Evolutionary conservation across 805 yeast species (phyloP), one percentile per base, ranked within the genome.

Genomic region (Priceomyces melissophilus): DNA sequence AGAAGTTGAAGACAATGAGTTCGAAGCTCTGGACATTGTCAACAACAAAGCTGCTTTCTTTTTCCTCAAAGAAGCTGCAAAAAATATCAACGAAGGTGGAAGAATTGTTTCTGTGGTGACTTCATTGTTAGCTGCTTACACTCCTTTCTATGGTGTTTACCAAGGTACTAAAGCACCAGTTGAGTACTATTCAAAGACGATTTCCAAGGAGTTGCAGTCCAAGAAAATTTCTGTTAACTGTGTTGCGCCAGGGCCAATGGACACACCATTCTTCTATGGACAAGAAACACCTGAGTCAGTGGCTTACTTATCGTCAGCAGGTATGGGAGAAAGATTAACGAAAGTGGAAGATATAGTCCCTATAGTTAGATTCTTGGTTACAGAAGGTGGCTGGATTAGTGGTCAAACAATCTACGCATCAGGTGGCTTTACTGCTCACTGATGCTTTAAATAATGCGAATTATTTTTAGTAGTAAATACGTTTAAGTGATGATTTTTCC

Each of bases 191-290:
- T 53, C 68, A 39, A 78, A 77, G 52, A 54, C 79, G 12, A 69
- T 78, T n/a, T 73, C 82, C 11, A 75, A 78, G 55, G 83, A 79
- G 53, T 64, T 76, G 39, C 64, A 62, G 23, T 44, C 54, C 4
- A 73, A 64, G 52, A 67, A 67, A 16, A 70, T 79, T 44, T 65
- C 75, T 10, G 80, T 74, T 49, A 77, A 76, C 49, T 67, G 73
- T 50, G 79, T 79, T 41, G 81, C 84, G 3, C 84, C 83, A 37
- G 84, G 83, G 38, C 83, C 84, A 40, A 78, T 78, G 82, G 82
- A 78, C 52, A 79, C 84, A 8, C 82, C 82, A 45, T 78, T 79
- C 62, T 67, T 82, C 57, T 79, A 80, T 51, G 77, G 78, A 12
- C 82, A 78, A 60, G 87, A 81, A 59, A 65, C 69, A 16, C 60